Percentiles rank a stretch among this genome's conserved stretches.
phyloP scores from a whole-genome alignment of 257 asterid species.

The Phtheirospermum japonicum region DNA sequence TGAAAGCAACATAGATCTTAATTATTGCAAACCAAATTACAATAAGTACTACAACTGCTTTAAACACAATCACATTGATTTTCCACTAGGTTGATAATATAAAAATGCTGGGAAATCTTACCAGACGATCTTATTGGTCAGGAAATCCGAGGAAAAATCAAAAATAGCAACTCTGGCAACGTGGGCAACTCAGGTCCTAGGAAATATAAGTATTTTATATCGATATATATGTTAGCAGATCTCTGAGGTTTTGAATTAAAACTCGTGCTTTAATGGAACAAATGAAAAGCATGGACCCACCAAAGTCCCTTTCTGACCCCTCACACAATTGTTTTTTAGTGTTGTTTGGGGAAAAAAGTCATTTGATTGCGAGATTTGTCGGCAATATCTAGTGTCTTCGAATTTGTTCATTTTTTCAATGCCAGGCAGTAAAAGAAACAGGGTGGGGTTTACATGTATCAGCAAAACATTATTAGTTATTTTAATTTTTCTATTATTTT shows the following conservation, averaged over 20 bases:
- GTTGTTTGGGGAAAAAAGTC: background rate
- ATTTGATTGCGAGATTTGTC: conserved; percentile 19
- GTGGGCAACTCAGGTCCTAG: conserved; percentile 43
- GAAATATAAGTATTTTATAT: conserved; percentile 19
- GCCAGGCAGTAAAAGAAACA: conserved; percentile 6
- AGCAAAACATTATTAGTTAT: background rate
- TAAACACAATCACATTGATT: background rate
- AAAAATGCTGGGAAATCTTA: background rate
- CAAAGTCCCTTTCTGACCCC: conserved; percentile 23
- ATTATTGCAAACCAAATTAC: no score
- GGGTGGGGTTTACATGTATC: background rate
- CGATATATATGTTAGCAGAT: background rate
- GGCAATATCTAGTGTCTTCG: background rate
- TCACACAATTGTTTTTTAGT: background rate
- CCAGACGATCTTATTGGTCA: conserved; percentile 40
- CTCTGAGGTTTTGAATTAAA: conserved; percentile 22
- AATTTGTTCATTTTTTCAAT: background rate
- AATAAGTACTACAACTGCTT: no score
- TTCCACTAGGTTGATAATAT: background rate
- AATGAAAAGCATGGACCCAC: conserved; percentile 25
- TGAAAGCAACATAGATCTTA: no score
- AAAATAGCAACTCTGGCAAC: conserved; percentile 32
- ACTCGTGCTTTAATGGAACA: conserved; percentile 30
- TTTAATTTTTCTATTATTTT: no score
- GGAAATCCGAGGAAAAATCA: conserved; percentile 27